These are phyloP conservation scores for Chalciporus sp. DNA, from an alignment of 1,284 basidiomycete species.

Conservation along the genomic window DNA sequence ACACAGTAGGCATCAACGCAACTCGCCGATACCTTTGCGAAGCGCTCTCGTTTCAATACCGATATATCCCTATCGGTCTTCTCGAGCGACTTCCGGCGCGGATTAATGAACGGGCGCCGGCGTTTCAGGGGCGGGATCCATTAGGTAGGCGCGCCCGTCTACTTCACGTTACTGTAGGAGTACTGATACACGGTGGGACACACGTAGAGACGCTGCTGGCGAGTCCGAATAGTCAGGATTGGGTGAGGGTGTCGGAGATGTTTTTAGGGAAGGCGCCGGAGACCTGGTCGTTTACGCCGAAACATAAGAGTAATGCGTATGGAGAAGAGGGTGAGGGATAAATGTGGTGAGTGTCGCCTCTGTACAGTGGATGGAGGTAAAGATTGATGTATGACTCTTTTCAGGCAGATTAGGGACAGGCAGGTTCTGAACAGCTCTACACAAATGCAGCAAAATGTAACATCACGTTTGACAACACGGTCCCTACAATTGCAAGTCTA, in stretches of 20 bases:
- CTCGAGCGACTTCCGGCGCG: constrained; percentile 83
- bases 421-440: no score
- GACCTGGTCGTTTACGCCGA: constrained; percentile 69
- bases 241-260: constrained; percentile 96
- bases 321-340: no score
- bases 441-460: no score
- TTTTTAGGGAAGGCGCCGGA: constrained; percentile 79
- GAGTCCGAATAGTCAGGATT: constrained; percentile 83
- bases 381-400: no score
- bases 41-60: constrained; percentile 92
- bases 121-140: constrained; percentile 85
- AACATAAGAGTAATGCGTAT: constrained; percentile 73
- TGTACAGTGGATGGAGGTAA: no score
- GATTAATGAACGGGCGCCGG: constrained; percentile 90
- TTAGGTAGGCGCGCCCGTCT: constrained; percentile 56
- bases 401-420: no score
- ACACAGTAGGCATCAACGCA: constrained; percentile 90
- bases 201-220: constrained; percentile 79
- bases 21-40: constrained; percentile 94
- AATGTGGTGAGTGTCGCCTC: no score
- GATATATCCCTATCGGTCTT: constrained; percentile 92
- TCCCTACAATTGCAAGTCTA: no score
- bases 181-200: constrained; percentile 1
- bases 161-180: background rate
- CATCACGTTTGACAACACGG: no score